Conservation (phyloP, 2,329 filamentous ascomycete species). For the Colletotrichum limetticola region DNA sequence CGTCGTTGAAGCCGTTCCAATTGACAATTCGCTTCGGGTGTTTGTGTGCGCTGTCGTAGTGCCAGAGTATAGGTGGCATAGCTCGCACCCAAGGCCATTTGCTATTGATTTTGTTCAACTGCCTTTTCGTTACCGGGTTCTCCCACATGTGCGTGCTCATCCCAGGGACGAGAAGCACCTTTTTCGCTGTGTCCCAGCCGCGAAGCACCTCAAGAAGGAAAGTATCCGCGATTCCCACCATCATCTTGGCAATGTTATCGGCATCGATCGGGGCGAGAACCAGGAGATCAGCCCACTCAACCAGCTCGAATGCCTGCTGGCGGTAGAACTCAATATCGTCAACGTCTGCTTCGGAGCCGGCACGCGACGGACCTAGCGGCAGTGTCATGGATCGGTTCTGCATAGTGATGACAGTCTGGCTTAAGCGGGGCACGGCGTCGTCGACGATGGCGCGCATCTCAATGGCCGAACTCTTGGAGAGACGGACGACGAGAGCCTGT, state of each 20-base stretch:
- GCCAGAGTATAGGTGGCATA: conserved; percentile 84
- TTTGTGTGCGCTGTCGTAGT: conserved; percentile 68
- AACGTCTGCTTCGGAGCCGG: conserved; percentile 44
- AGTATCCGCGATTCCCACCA: conserved; percentile 84
- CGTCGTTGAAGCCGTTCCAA: conserved; percentile 75
- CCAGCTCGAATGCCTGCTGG: conserved; percentile 72
- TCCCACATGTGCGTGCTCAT: conserved; percentile 94
- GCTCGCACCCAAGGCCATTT: conserved; percentile 92
- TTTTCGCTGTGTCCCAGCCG: conserved; percentile 89
- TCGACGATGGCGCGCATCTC: conserved; percentile 72
- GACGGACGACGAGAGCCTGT: conserved; percentile 72
- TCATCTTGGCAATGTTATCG: conserved; percentile 87
- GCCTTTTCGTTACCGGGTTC: conserved; percentile 88
- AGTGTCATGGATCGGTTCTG: conserved; percentile 60
- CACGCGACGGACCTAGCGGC: conserved; percentile 43
- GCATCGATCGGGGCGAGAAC: conserved; percentile 88
- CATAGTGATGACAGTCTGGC: conserved; percentile 70
- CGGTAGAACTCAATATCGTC: conserved; percentile 64
- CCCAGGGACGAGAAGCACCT: conserved; percentile 84
- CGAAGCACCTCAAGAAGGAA: conserved; percentile 83
- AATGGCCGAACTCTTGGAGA: conserved; percentile 73
- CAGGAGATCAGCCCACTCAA: conserved; percentile 88
- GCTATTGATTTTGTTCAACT: conserved; percentile 82
- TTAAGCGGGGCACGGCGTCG: conserved; percentile 71
- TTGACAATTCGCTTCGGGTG: conserved; percentile 64